Conservation (phyloP, 2,329 filamentous ascomycete genomes). For the Fusarium chaquense region DNA sequence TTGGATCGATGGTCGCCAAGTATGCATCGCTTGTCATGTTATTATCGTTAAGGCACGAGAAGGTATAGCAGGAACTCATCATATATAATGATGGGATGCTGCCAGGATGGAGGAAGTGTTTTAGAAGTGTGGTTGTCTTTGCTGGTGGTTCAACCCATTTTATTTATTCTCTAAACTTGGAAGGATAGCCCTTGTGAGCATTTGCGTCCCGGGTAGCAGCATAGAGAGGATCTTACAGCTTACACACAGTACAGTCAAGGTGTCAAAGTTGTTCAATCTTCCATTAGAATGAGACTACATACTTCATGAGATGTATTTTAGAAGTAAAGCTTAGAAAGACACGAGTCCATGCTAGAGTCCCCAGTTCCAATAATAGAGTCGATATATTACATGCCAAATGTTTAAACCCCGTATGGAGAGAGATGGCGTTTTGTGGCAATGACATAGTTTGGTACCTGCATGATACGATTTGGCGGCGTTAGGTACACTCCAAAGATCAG, state of each 20-base stretch:
- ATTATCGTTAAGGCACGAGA: background rate
- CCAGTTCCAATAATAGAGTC: background rate
- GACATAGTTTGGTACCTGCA: constrained; percentile 26
- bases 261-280: background rate
- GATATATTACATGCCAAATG: background rate
- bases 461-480: constrained; percentile 1
- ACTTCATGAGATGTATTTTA: background rate
- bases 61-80: rapidly evolving
- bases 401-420: background rate
- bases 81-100: background rate
- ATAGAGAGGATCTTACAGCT: constrained; percentile 16
- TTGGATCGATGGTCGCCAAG: background rate
- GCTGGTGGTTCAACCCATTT: background rate
- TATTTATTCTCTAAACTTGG: background rate
- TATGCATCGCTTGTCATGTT: background rate
- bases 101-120: background rate
- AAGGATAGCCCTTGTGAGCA: constrained; percentile 19
- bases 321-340: background rate
- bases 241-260: background rate
- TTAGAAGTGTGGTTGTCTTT: background rate
- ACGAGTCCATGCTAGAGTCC: background rate
- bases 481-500: background rate
- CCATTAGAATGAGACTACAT: background rate
- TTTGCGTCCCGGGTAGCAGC: constrained; percentile 5
- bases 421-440: constrained; percentile 4